Evolutionary conservation across 2,329 filamentous ascomycete genomes (phyloP).

Genomic region (Colletotrichum tropicale): DNA sequence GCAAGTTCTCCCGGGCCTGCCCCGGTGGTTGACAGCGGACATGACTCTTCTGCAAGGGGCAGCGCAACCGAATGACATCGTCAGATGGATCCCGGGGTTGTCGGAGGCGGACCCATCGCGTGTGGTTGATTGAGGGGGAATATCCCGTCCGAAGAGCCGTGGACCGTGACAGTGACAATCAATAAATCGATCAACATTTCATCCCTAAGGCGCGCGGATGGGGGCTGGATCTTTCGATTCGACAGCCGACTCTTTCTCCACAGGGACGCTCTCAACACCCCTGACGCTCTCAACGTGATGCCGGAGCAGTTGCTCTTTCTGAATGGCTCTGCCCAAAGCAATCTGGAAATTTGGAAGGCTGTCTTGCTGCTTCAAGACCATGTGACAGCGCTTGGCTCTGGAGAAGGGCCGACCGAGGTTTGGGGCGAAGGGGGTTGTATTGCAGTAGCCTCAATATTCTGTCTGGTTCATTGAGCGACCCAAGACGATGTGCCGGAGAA

Average conservation of each 20-base stretch:
- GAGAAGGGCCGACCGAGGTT: conserved; percentile 6
- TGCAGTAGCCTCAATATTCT: conserved; percentile 6
- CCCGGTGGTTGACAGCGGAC: conserved; percentile 5
- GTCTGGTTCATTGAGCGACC: neutral
- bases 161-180: neutral
- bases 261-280: neutral
- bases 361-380: neutral
- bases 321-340: neutral
- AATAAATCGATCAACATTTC: neutral
- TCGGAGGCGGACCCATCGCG: neutral
- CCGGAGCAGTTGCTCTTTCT: neutral
- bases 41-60: conserved; percentile 14
- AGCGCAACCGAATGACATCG: neutral
- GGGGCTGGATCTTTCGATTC: neutral
- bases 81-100: neutral
- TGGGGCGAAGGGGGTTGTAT: conserved; percentile 1
- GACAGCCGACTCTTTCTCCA: neutral
- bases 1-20: neutral
- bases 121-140: neutral
- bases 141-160: neutral
- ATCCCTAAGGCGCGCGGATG: neutral
- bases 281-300: neutral
- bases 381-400: conserved; percentile 17
- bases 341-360: neutral
- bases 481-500: neutral